These are phyloP conservation scores for Pouteria glomerata DNA, from an alignment of 148 eudicot species.

Conservation along the genomic window DNA sequence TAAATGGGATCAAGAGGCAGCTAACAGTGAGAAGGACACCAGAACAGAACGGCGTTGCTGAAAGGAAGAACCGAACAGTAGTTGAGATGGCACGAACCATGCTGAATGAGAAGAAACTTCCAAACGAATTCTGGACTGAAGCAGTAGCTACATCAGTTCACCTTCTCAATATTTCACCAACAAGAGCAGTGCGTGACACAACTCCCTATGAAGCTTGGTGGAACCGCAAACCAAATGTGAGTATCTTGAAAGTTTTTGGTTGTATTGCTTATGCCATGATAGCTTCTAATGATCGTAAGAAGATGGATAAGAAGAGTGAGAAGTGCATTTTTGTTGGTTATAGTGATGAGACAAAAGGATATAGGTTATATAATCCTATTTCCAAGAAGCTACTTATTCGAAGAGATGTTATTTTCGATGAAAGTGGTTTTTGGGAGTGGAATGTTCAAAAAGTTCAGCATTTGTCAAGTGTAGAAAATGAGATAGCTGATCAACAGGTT, in stretches of 20 bases:
- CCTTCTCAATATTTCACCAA: not conserved
- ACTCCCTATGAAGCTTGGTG: not conserved
- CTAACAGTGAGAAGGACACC: not conserved
- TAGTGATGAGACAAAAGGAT: conserved; percentile 16
- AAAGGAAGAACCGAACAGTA: not conserved
- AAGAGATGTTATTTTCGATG: conserved; percentile 13
- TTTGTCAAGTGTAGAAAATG: not conserved
- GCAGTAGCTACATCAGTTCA: not conserved
- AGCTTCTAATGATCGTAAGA: not conserved
- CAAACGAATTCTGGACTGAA: not conserved
- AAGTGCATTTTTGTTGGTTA: conserved; percentile 24
- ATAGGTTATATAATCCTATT: conserved; percentile 12
- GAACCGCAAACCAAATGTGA: not conserved
- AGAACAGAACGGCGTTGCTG: not conserved
- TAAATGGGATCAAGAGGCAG: not conserved
- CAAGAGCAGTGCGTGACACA: not conserved
- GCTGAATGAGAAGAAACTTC: not conserved
- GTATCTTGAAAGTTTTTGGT: not conserved
- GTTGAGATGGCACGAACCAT: not conserved
- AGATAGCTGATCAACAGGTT: not conserved
- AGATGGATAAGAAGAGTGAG: conserved; percentile 15
- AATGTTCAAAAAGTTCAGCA: not conserved
- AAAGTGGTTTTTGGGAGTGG: not conserved
- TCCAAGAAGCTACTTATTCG: conserved; percentile 13
- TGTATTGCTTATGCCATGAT: not conserved